Evolutionary conservation across 345 rosid species (phyloP).

Genomic region (Melaleuca quinquenervia): DNA sequence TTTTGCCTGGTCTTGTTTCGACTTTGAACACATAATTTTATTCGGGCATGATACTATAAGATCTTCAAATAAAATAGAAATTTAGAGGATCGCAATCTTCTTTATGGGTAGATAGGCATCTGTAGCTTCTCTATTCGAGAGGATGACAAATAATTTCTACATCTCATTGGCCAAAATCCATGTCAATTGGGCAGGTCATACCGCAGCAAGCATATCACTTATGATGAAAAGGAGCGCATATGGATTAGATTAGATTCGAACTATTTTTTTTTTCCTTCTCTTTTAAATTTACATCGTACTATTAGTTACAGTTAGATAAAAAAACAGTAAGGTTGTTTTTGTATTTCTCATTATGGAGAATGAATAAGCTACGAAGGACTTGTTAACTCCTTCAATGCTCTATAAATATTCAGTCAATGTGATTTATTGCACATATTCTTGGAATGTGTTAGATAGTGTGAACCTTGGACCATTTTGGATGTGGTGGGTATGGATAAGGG

Average conservation of each 20-base stretch:
- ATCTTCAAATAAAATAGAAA: neutral
- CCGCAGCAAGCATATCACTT: neutral
- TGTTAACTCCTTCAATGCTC: neutral
- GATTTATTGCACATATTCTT: neutral
- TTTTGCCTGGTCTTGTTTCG: neutral
- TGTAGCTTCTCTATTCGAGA: neutral
- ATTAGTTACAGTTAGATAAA: too few relatives aligned
- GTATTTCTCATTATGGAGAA: neutral
- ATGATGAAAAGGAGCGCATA: neutral
- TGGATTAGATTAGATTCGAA: neutral
- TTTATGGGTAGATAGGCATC: neutral
- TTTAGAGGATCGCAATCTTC: neutral
- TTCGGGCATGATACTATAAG: neutral
- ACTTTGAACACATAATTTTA: neutral
- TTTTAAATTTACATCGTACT: too few relatives aligned
- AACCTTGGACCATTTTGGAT: too few relatives aligned
- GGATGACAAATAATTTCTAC: neutral
- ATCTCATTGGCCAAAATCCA: neutral
- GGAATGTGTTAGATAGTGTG: neutral
- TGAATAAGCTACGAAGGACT: neutral
- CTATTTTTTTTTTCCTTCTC: neutral
- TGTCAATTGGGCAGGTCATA: neutral
- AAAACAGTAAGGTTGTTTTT: too few relatives aligned
- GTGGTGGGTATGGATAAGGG: too few relatives aligned
- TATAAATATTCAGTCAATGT: neutral